These are phyloP conservation scores for Thelonectria blattea DNA, from an alignment of 2,329 filamentous ascomycete genomes.

Conservation along the genomic window DNA sequence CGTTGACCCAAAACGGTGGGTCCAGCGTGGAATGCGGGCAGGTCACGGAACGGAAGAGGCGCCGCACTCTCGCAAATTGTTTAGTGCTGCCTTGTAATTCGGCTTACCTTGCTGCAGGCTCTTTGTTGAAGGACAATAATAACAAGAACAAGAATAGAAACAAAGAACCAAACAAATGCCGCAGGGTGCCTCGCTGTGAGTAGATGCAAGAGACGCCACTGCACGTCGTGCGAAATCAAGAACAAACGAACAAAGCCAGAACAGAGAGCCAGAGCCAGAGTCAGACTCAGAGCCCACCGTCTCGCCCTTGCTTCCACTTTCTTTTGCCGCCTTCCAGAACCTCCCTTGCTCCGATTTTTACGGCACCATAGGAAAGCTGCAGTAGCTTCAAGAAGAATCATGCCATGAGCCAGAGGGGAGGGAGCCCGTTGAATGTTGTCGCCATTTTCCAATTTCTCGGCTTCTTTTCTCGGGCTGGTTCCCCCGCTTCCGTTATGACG, in stretches of 20 bases:
- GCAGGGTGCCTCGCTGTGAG: neutral
- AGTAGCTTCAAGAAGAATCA: neutral
- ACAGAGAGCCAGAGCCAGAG: too few species aligned
- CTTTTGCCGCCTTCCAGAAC: neutral
- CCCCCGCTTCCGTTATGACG: neutral
- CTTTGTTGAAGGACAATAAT: neutral
- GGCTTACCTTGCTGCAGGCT: neutral
- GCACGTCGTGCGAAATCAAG: neutral
- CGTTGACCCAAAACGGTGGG: neutral
- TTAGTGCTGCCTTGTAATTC: neutral
- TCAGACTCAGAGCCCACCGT: neutral
- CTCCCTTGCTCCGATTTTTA: neutral
- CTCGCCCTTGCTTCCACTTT: neutral
- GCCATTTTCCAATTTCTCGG: neutral
- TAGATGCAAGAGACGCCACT: neutral
- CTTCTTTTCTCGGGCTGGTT: neutral
- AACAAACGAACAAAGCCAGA: neutral
- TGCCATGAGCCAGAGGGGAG: neutral
- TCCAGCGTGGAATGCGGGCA: neutral
- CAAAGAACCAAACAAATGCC: neutral
- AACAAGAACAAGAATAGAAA: neutral
- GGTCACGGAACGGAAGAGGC: neutral
- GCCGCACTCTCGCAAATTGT: neutral
- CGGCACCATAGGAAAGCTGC: neutral
- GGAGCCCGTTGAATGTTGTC: neutral